Percentiles rank a stretch among this genome's conserved stretches.
These are phyloP conservation scores for Leccinum imitatum DNA, from an alignment of 768 basidiomycete species.

Conservation along the genomic window DNA sequence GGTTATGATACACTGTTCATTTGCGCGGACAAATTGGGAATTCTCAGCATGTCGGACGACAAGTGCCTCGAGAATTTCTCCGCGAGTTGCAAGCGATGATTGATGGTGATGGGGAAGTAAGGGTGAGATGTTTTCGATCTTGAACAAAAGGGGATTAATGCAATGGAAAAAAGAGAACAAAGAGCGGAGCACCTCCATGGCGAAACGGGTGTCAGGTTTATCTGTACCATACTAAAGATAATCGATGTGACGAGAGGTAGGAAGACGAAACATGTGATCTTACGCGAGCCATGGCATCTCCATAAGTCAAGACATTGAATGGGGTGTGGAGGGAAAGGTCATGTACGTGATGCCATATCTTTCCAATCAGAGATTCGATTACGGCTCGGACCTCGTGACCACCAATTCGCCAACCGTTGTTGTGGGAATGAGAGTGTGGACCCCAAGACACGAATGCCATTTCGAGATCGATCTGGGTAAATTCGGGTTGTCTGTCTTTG, in stretches of 20 bases:
- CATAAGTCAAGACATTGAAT: conserved; percentile 85
- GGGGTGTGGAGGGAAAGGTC: conserved; percentile 55
- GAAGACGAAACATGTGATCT: conserved; percentile 28
- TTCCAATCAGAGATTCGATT: conserved; percentile 70
- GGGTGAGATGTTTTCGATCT: conserved; percentile 37
- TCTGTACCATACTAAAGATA: conserved; percentile 82
- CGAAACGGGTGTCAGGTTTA: conserved; percentile 91
- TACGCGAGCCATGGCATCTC: conserved; percentile 87
- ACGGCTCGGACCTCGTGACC: conserved; percentile 78
- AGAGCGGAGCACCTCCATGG: conserved; percentile 65
- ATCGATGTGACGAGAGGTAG: conserved; percentile 19
- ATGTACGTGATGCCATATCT: conserved; percentile 74
- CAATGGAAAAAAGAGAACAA: conserved; percentile 2
- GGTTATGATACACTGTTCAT: conserved; percentile 12
- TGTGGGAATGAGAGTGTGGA: conserved; percentile 14
- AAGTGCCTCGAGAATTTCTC: conserved; percentile 34
- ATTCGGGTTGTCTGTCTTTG: conserved; percentile 94
- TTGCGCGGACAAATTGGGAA: conserved; percentile 30
- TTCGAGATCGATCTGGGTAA: conserved; percentile 95
- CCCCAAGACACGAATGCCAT: conserved; percentile 95
- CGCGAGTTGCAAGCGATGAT: conserved; percentile 22
- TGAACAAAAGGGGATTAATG: conserved; percentile 14
- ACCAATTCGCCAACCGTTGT: conserved; percentile 76
- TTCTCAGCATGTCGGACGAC: conserved; percentile 32
- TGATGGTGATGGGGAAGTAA: conserved; percentile 30